phyloP scores from a whole-genome alignment of 345 rosid genomes.

The Eutrema heterophyllum region DNA sequence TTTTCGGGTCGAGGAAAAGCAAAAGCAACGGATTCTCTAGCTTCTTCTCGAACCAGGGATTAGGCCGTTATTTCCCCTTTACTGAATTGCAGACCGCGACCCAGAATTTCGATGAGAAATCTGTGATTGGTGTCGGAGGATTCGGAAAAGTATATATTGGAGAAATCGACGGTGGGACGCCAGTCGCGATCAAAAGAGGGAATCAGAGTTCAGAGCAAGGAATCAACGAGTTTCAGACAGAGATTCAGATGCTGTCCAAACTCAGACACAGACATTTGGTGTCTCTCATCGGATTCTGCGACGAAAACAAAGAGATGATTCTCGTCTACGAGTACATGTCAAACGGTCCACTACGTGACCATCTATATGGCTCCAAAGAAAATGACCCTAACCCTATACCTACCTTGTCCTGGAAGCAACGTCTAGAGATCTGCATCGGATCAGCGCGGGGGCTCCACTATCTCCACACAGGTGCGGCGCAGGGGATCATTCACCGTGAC shows the following conservation, averaged over 20 bases:
- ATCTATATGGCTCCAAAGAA: slow-evolving; percentile 53
- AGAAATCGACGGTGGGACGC: slow-evolving; percentile 58
- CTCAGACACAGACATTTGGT: slow-evolving; percentile 82
- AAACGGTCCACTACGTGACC: slow-evolving; percentile 80
- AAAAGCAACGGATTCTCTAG: slow-evolving; percentile 48
- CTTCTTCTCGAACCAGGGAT: slow-evolving; percentile 52
- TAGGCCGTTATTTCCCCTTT: slow-evolving; percentile 58
- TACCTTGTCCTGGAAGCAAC: slow-evolving; percentile 70
- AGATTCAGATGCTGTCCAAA: slow-evolving; percentile 81
- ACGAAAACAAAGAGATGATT: slow-evolving; percentile 75
- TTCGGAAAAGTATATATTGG: slow-evolving; percentile 80
- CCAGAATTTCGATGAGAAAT: slow-evolving; percentile 62
- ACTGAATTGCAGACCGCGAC: slow-evolving; percentile 63
- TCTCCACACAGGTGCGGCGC: slow-evolving; percentile 74
- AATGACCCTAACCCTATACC: slow-evolving; percentile 35
- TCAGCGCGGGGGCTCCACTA: slow-evolving; percentile 82
- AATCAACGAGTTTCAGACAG: slow-evolving; percentile 79
- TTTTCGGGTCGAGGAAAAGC: slow-evolving; percentile 54
- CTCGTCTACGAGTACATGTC: slow-evolving; percentile 88
- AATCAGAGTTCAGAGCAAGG: slow-evolving; percentile 70
- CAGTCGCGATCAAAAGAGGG: slow-evolving; percentile 67
- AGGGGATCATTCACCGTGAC: slow-evolving; percentile 78
- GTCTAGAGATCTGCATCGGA: slow-evolving; percentile 78
- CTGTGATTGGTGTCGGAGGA: slow-evolving; percentile 76
- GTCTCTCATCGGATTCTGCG: slow-evolving; percentile 74